Evolutionary conservation across 257 asterid species (phyloP), one percentile per base, ranked within the genome.

Genomic region (Solanum piurae): DNA sequence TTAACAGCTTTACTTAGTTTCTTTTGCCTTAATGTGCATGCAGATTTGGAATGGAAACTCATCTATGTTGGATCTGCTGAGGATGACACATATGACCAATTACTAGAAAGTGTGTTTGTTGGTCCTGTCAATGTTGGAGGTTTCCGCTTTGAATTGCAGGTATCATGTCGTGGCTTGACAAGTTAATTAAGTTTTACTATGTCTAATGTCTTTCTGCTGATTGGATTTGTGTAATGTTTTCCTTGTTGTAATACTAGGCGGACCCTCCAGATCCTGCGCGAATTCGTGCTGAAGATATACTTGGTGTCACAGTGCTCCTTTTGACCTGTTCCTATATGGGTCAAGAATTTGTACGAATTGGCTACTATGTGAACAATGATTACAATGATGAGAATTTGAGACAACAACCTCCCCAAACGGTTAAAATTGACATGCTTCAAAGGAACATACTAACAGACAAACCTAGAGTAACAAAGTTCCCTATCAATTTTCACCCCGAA

Each of bases 1-100:
- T 80, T 49, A 49, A 31, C 42, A 49, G 69, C 44, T 80, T 44
- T 16, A 46, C 8, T 80, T 49, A 18, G 42, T 49, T 82, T 27
- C 7, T 46, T 82, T 49, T 29, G 44, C 27, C 86, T 82, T 82
- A 82, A 29, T 49, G 71, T 29, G 52, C 83, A 34, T 87, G 91
- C 95, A 97, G 99, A 97, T 92, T 91, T 97, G 93, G 99, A 97
- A 88, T 97, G 99, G 99, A 96, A 97, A 88, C 98, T 97, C 89
- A 92, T 93, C 49, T 97, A 97, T 88, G 99, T 97, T 55, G 99
- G 99, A 90, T 97, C 99, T 80, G 98, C 99, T 23, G 99, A 97
- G 92, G 99, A 97, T 87, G 99, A 95, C 84, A 92, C 98, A 25
- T 96, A 94, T 84, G 99, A 97, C 91, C 99, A 97, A 88, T 95